These are phyloP conservation scores for Ophiostoma populinum DNA, from an alignment of 2,329 filamentous ascomycete species.

Conservation along the genomic window DNA sequence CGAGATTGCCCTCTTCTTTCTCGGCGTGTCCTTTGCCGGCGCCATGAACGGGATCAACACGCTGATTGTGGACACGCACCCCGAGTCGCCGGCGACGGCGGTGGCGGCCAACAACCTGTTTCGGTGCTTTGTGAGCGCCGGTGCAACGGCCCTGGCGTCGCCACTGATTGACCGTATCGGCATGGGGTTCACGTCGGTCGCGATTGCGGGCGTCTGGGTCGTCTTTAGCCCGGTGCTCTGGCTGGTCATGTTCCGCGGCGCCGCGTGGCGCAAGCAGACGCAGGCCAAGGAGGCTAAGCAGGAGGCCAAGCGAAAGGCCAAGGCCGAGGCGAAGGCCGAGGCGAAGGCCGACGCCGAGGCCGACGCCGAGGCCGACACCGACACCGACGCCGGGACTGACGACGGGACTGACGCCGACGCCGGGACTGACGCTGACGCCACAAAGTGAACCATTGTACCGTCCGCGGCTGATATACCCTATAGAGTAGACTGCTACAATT, in stretches of 20 bases:
- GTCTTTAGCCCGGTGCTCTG: conserved; percentile 22
- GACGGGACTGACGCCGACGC: too few species aligned
- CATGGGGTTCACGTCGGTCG: conserved; percentile 31
- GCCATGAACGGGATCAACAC: conserved; percentile 35
- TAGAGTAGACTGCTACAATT: too few species aligned
- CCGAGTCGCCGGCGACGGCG: conserved; percentile 31
- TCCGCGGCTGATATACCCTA: too few species aligned
- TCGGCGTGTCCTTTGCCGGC: conserved; percentile 32
- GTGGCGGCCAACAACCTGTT: conserved; percentile 39
- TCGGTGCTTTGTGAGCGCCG: conserved; percentile 36
- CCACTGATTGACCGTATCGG: conserved; percentile 25
- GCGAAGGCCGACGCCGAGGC: too few species aligned
- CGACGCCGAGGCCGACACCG: too few species aligned
- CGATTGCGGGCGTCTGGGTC: conserved; percentile 27
- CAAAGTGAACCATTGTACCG: too few species aligned
- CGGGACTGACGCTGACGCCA: too few species aligned
- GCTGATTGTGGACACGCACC: conserved; percentile 39
- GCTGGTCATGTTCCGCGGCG: conserved; percentile 24
- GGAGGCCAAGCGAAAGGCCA: too few species aligned
- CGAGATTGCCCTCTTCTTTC: conserved; percentile 27
- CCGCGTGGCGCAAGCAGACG: conserved; percentile 2
- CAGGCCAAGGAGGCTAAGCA: neutral
- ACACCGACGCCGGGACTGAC: too few species aligned
- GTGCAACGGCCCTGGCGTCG: conserved; percentile 31
- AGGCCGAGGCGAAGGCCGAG: too few species aligned